Percentiles rank a stretch among this genome's conserved stretches.
Conservation (phyloP, 2,329 filamentous ascomycete genomes). For the Bretziella fagacearum region DNA sequence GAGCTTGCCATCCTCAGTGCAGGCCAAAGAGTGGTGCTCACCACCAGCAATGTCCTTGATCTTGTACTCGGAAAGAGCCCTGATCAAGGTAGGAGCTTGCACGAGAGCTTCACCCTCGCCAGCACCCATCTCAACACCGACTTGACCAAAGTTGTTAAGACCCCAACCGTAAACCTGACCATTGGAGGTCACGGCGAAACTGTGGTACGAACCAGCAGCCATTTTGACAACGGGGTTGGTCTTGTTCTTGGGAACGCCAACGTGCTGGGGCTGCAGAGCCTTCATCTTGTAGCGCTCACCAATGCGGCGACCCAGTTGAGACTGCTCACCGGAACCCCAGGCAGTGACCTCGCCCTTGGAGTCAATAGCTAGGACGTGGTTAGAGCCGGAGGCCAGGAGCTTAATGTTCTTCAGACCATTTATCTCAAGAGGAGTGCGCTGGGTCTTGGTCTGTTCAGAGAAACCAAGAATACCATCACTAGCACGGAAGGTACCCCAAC, state of each 20-base stretch:
- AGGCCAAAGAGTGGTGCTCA: slow-evolving; percentile 56
- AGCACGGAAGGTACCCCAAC: slow-evolving; percentile 67
- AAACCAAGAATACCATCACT: slow-evolving; percentile 50
- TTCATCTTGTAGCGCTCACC: slow-evolving; percentile 46
- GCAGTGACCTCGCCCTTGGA: slow-evolving; percentile 46
- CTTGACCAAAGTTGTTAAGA: slow-evolving; percentile 73
- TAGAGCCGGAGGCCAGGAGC: slow-evolving; percentile 47
- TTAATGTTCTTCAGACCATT: slow-evolving; percentile 49
- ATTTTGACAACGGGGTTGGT: slow-evolving; percentile 26
- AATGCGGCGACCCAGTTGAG: slow-evolving; percentile 42
- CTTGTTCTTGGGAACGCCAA: slow-evolving; percentile 40
- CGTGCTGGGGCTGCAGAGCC: slow-evolving; percentile 41
- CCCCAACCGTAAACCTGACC: slow-evolving; percentile 69
- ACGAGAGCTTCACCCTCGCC: slow-evolving; percentile 39
- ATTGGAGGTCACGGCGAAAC: slow-evolving; percentile 56
- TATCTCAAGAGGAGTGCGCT: slow-evolving; percentile 36
- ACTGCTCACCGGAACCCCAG: slow-evolving; percentile 58
- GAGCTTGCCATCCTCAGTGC: slow-evolving; percentile 38
- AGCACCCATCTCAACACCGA: slow-evolving; percentile 38
- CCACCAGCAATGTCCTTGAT: slow-evolving; percentile 44
- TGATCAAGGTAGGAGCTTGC: slow-evolving; percentile 47
- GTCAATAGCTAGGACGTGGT: slow-evolving; percentile 55
- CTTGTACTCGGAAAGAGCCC: slow-evolving; percentile 49
- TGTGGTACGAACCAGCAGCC: slow-evolving; percentile 61
- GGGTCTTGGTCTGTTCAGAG: slow-evolving; percentile 33